These are phyloP conservation scores for Aspergillus pseudotamarii DNA, from an alignment of 2,329 filamentous ascomycete species.

Conservation along the genomic window DNA sequence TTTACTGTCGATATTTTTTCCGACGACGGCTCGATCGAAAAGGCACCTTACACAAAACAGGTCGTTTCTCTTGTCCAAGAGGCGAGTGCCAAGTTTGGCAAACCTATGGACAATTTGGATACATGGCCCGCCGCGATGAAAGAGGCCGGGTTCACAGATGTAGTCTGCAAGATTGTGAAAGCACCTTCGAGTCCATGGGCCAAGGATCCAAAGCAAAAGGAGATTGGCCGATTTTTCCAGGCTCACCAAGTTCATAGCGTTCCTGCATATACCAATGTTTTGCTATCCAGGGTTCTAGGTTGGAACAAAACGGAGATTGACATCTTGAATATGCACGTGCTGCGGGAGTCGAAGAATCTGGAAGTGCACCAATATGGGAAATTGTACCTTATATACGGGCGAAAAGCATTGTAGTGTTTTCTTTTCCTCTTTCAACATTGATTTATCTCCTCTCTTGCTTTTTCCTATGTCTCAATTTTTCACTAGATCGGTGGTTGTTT, in stretches of 20 bases:
- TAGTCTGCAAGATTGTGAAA: constrained; percentile 52
- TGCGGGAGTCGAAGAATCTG: neutral
- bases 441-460: neutral
- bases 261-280: neutral
- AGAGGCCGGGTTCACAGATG: constrained; percentile 57
- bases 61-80: constrained; percentile 23
- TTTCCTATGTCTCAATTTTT: neutral
- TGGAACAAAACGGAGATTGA: neutral
- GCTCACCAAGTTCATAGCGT: constrained; percentile 16
- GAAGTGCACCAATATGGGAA: constrained; percentile 5
- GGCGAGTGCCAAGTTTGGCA: constrained; percentile 35
- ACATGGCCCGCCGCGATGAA: constrained; percentile 43
- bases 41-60: constrained; percentile 29
- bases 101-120: constrained; percentile 37
- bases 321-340: neutral
- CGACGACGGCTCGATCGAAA: constrained; percentile 30
- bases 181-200: constrained; percentile 53
- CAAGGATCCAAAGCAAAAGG: constrained; percentile 47
- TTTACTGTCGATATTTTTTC: constrained; percentile 29
- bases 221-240: constrained; percentile 31
- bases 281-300: neutral
- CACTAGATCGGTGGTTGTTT: too few relatives aligned
- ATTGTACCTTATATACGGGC: neutral
- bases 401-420: neutral
- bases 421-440: neutral